Evolutionary conservation across 208 protist genomes (phyloP).

Genomic region (Acanthamoeba royreba): DNA sequence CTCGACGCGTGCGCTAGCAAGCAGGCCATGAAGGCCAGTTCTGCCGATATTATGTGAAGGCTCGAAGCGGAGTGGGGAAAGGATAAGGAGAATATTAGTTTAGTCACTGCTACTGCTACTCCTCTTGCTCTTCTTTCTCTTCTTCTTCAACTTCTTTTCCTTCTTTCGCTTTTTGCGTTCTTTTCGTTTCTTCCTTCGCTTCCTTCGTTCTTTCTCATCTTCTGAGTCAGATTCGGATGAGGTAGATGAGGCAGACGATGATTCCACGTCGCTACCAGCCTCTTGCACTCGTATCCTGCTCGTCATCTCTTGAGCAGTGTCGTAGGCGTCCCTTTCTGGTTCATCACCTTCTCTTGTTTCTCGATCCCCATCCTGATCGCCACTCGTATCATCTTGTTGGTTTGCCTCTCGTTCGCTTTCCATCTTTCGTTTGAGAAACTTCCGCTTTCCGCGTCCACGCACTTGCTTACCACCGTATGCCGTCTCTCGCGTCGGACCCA

Average conservation of each 20-base stretch:
- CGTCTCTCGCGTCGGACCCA: background rate
- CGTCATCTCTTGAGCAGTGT: background rate
- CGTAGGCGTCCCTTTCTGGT: background rate
- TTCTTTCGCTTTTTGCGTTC: background rate
- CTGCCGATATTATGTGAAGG: no score
- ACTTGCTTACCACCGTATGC: background rate
- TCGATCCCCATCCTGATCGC: background rate
- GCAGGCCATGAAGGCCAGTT: no score
- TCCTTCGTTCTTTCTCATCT: background rate
- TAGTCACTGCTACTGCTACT: no score
- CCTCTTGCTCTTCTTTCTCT: background rate
- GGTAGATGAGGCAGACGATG: constrained; percentile 56
- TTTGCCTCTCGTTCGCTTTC: background rate
- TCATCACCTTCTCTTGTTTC: background rate
- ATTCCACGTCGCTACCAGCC: constrained; percentile 39
- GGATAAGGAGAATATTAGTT: no score
- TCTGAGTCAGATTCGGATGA: background rate
- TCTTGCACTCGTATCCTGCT: no score
- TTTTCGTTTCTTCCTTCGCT: background rate
- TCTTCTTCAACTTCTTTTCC: background rate
- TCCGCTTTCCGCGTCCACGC: background rate
- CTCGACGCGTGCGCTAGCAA: background rate
- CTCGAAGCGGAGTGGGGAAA: no score
- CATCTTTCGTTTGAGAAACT: background rate
- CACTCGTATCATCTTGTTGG: background rate